phyloP scores from a whole-genome alignment of 2,329 filamentous ascomycete species.

The Apiospora aurea region DNA sequence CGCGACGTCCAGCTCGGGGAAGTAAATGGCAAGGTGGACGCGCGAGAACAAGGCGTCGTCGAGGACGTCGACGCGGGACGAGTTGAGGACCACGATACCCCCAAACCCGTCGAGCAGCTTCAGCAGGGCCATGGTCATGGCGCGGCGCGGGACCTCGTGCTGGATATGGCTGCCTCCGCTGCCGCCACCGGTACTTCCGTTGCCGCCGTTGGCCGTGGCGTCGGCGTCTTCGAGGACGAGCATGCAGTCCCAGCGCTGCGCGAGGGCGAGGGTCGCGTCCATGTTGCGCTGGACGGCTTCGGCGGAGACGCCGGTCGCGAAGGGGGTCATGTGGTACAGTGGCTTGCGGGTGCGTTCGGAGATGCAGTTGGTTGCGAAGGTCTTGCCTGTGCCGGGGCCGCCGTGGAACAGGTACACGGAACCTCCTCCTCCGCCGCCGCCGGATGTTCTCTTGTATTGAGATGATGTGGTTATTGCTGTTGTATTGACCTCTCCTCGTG shows the following conservation, averaged over 20 bases:
- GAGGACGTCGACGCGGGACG: neutral
- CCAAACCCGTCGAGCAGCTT: neutral
- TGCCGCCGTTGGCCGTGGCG: neutral
- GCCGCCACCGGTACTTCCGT: neutral
- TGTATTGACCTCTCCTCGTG: too few relatives aligned
- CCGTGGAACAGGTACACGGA: constrained; percentile 4
- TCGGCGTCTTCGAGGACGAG: constrained; percentile 13
- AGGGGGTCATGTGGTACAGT: constrained; percentile 9
- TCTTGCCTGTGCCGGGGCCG: neutral
- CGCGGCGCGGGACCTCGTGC: constrained; percentile 14
- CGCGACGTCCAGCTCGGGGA: neutral
- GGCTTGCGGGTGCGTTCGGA: neutral
- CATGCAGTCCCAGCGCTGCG: constrained; percentile 2
- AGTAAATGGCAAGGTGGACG: neutral
- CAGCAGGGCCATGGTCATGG: constrained; percentile 12
- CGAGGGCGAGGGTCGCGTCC: neutral
- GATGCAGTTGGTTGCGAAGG: constrained; percentile 12
- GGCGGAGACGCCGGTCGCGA: constrained; percentile 4
- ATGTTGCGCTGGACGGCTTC: constrained; percentile 5
- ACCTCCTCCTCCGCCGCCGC: neutral
- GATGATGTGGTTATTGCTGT: neutral
- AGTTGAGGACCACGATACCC: neutral
- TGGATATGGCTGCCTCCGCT: neutral
- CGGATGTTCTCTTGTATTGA: neutral
- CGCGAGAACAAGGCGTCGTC: neutral